These are phyloP conservation scores for Fraxinus sp. DNA, from an alignment of 305 asterid species.

Conservation along the genomic window DNA sequence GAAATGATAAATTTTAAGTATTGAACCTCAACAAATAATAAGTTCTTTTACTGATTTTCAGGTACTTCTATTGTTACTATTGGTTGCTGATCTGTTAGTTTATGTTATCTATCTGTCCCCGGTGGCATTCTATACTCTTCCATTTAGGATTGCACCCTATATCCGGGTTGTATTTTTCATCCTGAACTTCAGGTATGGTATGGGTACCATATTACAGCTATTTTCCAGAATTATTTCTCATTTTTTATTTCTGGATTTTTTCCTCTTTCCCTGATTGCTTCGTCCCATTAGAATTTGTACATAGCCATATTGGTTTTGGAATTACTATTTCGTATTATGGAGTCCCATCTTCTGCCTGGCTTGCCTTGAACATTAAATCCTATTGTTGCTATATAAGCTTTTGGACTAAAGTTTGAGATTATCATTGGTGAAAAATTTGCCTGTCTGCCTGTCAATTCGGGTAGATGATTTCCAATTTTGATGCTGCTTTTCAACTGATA, in stretches of 20 bases:
- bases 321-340: background rate
- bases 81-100: conserved; percentile 66
- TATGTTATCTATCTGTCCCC: conserved; percentile 67
- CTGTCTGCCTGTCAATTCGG: background rate
- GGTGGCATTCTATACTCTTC: conserved; percentile 58
- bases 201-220: conserved; percentile 8
- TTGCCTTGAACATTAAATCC: conserved; percentile 1
- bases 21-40: conserved; percentile 15
- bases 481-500: background rate
- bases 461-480: background rate
- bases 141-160: conserved; percentile 87
- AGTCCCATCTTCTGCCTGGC: conserved; percentile 16
- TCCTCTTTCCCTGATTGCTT: conserved; percentile 3
- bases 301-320: background rate
- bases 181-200: conserved; percentile 64
- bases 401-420: background rate
- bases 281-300: background rate
- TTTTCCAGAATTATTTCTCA: background rate
- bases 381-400: conserved; percentile 7
- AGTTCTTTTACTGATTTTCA: conserved; percentile 30
- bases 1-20: background rate
- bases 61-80: conserved; percentile 61
- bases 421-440: background rate
- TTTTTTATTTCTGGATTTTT: conserved; percentile 17
- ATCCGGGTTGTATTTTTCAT: conserved; percentile 72